Base-by-base conservation (phyloP, 1,284 basidiomycete genomes). In the Caloboletus inedulis region DNA sequence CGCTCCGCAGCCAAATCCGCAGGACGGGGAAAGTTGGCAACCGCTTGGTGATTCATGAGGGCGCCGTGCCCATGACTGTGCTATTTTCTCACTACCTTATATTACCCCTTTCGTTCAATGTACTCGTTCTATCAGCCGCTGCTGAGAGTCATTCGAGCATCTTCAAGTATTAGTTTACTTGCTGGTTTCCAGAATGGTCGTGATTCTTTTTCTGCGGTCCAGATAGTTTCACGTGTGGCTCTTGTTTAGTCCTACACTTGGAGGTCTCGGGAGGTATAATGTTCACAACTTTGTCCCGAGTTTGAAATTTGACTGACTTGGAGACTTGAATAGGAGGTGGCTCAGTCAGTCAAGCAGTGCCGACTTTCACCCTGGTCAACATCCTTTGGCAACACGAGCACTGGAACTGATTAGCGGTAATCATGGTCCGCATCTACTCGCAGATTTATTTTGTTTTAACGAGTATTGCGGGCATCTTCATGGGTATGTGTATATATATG, bases 391-490 rank as follows among this genome's bases (percentile, higher is more conserved):
- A 8, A 19, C 27, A 12, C 27, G 3, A 7, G 33, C 21, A n/a
- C 30, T 35, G 34, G 35, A 46, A 30, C 21, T 44, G 42, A 23
- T 9, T 13, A 1, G 1, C n/a, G 31, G 21, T 6, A 19, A 33
- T 14, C 39, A 63, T 62, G 63, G 8, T 2, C n/a, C 41, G 25
- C 4, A 29, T 34, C 4, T 21, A 60, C 13, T 47, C 49, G 16
- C 63, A 52, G 19, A 33, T 54, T 19, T 52, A 60, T 18, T 51
- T 64, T 7, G 23, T 46, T 36, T 43, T 51, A 42, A 47, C 36
- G 5, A 45, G 43, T 21, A 7, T 64, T 14, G 49, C 60, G 6
- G 39, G 30, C 8, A 4, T 64, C 16, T 36, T 59, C 29, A 36
- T 35, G 37, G 60, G 60, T 62, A 30, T 14, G 61, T 49, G 9